These are phyloP conservation scores for Macrolepiota fuliginosa DNA, from an alignment of 768 basidiomycete species.

Conservation along the genomic window DNA sequence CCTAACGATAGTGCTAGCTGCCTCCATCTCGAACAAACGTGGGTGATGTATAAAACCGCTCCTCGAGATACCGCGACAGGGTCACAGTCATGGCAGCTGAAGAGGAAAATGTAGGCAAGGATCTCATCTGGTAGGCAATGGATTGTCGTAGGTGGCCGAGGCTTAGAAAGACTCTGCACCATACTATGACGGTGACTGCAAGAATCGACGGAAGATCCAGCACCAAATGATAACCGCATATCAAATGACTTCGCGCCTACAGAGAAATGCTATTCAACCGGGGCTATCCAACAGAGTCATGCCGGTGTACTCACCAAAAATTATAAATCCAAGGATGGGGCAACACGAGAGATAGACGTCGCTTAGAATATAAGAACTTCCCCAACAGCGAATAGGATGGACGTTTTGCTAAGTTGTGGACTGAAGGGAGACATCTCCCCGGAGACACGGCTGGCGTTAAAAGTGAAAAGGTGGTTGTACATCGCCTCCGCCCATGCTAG, in stretches of 20 bases:
- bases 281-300: neutral
- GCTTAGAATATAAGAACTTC: neutral
- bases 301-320: neutral
- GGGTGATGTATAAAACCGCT: conserved; percentile 31
- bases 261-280: neutral
- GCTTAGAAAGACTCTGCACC: neutral
- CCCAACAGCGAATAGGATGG: neutral
- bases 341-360: neutral
- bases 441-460: neutral
- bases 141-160: conserved; percentile 9
- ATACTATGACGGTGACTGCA: neutral
- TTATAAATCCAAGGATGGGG: neutral
- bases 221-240: neutral
- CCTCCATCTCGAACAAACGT: conserved; percentile 52
- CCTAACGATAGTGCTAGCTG: conserved; percentile 41
- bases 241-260: neutral
- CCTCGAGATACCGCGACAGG: conserved; percentile 12
- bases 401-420: neutral
- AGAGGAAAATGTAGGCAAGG: conserved; percentile 32
- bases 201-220: neutral
- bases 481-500: neutral
- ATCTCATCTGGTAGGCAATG: conserved; percentile 32
- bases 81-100: conserved; percentile 19
- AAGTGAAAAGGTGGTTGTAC: neutral
- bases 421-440: neutral